phyloP scores from a whole-genome alignment of 495 filamentous ascomycete species.

The Lophium mytilinum region DNA sequence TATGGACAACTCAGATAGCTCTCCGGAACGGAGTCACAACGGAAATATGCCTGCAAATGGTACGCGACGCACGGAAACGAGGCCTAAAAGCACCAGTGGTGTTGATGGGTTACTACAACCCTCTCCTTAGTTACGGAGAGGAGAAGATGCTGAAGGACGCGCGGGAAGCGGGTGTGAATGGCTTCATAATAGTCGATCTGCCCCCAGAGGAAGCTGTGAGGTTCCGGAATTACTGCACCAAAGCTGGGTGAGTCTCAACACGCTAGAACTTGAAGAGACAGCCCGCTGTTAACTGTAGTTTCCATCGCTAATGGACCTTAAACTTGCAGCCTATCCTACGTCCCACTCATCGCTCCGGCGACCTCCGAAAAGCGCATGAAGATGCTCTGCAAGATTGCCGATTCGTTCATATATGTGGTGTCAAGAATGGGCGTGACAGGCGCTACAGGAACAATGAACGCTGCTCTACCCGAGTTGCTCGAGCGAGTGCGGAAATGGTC shows the following conservation, averaged over 20 bases:
- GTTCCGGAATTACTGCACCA: slow-evolving; percentile 78
- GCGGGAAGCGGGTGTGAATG: slow-evolving; percentile 79
- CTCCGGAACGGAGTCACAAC: slow-evolving; percentile 84
- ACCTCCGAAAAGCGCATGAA: slow-evolving; percentile 92
- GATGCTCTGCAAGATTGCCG: slow-evolving; percentile 89
- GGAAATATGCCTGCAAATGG: slow-evolving; percentile 64
- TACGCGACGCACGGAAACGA: slow-evolving; percentile 62
- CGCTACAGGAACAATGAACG: slow-evolving; percentile 71
- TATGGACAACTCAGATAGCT: slow-evolving; percentile 40
- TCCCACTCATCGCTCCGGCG: slow-evolving; percentile 88
- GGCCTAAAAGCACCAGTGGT: slow-evolving; percentile 77
- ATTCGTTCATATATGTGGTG: slow-evolving; percentile 99
- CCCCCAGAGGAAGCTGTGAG: slow-evolving; percentile 93
- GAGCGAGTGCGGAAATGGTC: slow-evolving; percentile 83
- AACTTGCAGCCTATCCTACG: slow-evolving; percentile 66
- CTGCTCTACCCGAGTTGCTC: slow-evolving; percentile 70
- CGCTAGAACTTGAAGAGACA: background rate
- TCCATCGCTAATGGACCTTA: background rate
- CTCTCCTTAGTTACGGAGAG: slow-evolving; percentile 85
- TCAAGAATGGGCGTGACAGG: slow-evolving; percentile 97
- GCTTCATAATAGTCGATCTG: slow-evolving; percentile 95
- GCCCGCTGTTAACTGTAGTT: background rate
- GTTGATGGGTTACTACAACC: slow-evolving; percentile 99
- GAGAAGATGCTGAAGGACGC: slow-evolving; percentile 80
- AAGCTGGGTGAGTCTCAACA: slow-evolving; percentile 50